Conservation (phyloP, 768 basidiomycete species). For the Scleroderma citrinum region DNA sequence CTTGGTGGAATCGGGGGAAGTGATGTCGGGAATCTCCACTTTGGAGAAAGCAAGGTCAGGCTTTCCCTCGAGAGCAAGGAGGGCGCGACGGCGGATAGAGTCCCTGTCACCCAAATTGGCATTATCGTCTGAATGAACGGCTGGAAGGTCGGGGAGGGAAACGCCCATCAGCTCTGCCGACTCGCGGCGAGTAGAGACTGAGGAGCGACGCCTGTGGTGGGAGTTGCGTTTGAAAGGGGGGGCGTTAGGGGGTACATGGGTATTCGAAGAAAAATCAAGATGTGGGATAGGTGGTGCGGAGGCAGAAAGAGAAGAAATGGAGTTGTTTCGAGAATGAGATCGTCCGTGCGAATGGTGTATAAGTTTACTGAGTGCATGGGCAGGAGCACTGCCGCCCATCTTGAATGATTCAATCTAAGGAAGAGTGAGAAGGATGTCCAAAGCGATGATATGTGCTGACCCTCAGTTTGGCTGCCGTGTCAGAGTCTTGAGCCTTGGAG, state of each 20-base stretch:
- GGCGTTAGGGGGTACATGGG: constrained; percentile 16
- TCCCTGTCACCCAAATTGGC: constrained; percentile 67
- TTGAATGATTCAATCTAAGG: constrained; percentile 68
- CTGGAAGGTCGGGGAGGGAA: constrained; percentile 58
- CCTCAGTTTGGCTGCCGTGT: constrained; percentile 38
- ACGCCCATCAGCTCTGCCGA: constrained; percentile 91
- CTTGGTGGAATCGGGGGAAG: constrained; percentile 51
- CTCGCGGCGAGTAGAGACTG: constrained; percentile 84
- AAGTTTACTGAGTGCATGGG: constrained; percentile 34
- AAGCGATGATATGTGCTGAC: constrained; percentile 16
- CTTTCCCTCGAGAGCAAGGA: constrained; percentile 85
- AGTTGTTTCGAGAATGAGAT: constrained; percentile 64
- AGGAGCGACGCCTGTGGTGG: constrained; percentile 80
- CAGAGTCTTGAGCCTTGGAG: constrained; percentile 24
- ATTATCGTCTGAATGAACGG: constrained; percentile 58
- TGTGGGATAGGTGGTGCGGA: constrained; percentile 33
- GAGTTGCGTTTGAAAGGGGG: constrained; percentile 56
- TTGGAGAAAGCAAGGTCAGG: constrained; percentile 62
- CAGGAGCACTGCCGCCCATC: constrained; percentile 41
- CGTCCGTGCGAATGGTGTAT: constrained; percentile 32
- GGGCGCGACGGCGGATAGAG: constrained; percentile 74
- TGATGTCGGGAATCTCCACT: constrained; percentile 80
- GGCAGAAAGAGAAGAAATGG: constrained; percentile 42
- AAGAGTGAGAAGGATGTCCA: not conserved
- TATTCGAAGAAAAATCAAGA: constrained; percentile 34